A percentile compares a stretch with the other conserved stretches of the same genome.
Evolutionary conservation across 169 alveolate species (phyloP).

Genomic region (Pseudocohnilembus persalinus): DNA sequence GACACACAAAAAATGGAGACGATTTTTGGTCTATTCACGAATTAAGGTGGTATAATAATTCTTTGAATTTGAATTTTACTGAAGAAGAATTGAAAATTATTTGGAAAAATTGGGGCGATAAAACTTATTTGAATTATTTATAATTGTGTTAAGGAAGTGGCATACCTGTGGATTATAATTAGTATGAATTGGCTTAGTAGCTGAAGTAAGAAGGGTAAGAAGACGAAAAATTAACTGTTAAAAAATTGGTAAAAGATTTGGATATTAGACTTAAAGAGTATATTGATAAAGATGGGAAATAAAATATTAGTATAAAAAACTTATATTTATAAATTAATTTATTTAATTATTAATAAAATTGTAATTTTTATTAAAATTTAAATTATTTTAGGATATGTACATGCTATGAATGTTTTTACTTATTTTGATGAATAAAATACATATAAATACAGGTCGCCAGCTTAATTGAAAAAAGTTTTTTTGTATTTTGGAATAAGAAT

Average conservation of each 20-base stretch:
- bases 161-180: neutral
- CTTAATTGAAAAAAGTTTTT: neutral
- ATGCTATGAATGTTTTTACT: neutral
- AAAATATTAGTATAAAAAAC: too few relatives aligned
- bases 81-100: neutral
- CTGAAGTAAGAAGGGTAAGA: neutral
- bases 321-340: too few relatives aligned
- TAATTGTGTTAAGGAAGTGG: neutral
- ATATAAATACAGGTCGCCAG: neutral
- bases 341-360: too few relatives aligned
- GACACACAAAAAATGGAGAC: neutral
- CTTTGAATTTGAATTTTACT: neutral
- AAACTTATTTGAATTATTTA: neutral
- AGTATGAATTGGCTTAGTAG: neutral
- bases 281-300: neutral
- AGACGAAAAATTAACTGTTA: neutral
- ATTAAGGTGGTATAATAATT: neutral
- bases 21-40: neutral
- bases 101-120: neutral
- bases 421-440: neutral
- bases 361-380: too few relatives aligned
- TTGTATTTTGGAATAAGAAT: neutral
- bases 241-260: neutral
- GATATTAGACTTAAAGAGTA: neutral
- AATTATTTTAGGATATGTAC: neutral